phyloP scores from a whole-genome alignment of 257 asterid genomes.

The Solanum etuberosum region DNA sequence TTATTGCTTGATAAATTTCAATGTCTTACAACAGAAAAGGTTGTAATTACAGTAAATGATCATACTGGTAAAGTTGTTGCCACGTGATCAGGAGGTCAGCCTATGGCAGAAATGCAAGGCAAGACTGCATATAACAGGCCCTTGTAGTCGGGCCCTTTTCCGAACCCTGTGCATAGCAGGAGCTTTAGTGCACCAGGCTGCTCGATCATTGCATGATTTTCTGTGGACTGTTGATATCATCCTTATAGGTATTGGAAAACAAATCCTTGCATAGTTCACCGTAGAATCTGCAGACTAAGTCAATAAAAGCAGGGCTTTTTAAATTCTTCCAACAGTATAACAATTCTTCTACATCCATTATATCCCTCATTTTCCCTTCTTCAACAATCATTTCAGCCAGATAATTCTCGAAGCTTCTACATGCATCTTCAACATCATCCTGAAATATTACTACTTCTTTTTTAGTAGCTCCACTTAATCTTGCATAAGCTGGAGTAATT shows the following conservation, averaged over 20 bases:
- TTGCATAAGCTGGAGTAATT: constrained; percentile 52
- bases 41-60: not conserved
- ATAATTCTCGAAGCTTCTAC: constrained; percentile 63
- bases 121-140: not conserved
- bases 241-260: constrained; percentile 26
- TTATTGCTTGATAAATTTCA: not conserved
- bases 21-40: not conserved
- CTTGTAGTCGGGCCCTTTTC: not conserved
- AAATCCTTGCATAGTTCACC: constrained; percentile 65
- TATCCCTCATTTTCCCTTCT: constrained; percentile 48
- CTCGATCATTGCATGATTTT: not conserved
- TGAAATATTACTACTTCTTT: not conserved
- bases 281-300: constrained; percentile 57
- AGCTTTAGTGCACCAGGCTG: not conserved
- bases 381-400: constrained; percentile 62
- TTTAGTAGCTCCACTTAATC: constrained; percentile 10
- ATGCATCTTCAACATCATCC: constrained; percentile 45
- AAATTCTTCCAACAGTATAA: constrained; percentile 57
- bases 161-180: no score
- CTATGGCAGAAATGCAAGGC: no score
- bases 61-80: no score
- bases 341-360: constrained; percentile 66
- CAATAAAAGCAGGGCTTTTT: constrained; percentile 40
- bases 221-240: not conserved
- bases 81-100: no score